phyloP scores from a whole-genome alignment of 2,329 filamentous ascomycete species.

The Fusarium denticulatum region DNA sequence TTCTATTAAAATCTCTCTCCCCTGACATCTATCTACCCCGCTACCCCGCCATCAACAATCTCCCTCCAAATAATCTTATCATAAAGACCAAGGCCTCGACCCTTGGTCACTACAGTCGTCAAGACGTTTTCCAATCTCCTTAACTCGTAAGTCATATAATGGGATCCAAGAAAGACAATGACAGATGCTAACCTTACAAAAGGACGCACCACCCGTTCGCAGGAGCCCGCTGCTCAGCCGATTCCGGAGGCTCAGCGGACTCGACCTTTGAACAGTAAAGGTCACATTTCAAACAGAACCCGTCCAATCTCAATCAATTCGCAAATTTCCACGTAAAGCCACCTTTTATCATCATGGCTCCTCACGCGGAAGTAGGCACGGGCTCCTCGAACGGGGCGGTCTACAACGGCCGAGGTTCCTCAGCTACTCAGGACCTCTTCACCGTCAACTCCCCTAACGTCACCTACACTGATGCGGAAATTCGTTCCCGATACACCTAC shows the following conservation, averaged over 20 bases:
- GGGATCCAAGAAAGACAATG: background rate
- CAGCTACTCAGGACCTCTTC: slow-evolving; percentile 73
- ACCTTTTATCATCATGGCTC: slow-evolving; percentile 77
- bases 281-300: slow-evolving; percentile 46
- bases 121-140: slow-evolving; percentile 99
- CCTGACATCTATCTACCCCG: slow-evolving; percentile 32
- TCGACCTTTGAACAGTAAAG: slow-evolving; percentile 68
- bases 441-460: slow-evolving; percentile 93
- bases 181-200: slow-evolving; percentile 43
- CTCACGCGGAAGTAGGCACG: slow-evolving; percentile 77
- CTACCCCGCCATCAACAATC: slow-evolving; percentile 39
- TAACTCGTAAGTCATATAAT: slow-evolving; percentile 79
- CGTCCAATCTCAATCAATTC: slow-evolving; percentile 40
- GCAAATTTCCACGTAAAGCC: slow-evolving; percentile 40
- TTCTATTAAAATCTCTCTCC: slow-evolving; percentile 3
- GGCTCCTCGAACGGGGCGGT: slow-evolving; percentile 71
- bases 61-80: slow-evolving; percentile 39
- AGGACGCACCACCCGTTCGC: slow-evolving; percentile 97
- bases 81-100: slow-evolving; percentile 60
- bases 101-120: slow-evolving; percentile 73
- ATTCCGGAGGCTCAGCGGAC: slow-evolving; percentile 84
- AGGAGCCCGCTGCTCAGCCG: slow-evolving; percentile 92
- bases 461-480: slow-evolving; percentile 85
- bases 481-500: slow-evolving; percentile 95
- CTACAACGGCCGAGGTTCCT: slow-evolving; percentile 50